Conservation (phyloP, 1,139 yeast genomes). For the Wickerhamiella pararugosa region DNA sequence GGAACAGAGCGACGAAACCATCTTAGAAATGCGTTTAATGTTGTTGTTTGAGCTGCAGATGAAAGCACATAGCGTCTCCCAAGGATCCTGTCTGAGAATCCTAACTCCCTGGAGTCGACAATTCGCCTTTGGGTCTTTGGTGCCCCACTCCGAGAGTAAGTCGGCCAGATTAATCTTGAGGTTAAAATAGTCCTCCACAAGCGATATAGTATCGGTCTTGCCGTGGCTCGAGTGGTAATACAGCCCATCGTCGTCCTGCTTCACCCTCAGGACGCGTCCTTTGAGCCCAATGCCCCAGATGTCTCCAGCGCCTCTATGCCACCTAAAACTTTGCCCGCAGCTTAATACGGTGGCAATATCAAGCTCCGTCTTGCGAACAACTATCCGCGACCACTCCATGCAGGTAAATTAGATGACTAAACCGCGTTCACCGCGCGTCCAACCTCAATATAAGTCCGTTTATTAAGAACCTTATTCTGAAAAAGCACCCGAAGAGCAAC, state of each 20-base stretch:
- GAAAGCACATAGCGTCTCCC: slow-evolving; percentile 85
- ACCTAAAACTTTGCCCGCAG: slow-evolving; percentile 58
- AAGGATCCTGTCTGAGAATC: slow-evolving; percentile 82
- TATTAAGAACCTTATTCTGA: too few species aligned
- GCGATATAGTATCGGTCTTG: slow-evolving; percentile 9
- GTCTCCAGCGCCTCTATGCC: slow-evolving; percentile 20
- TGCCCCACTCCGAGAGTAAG: slow-evolving; percentile 49
- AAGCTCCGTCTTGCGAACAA: not conserved
- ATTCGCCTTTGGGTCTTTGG: slow-evolving; percentile 17
- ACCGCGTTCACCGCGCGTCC: too few species aligned
- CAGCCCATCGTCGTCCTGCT: slow-evolving; percentile 22
- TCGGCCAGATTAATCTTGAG: slow-evolving; percentile 38
- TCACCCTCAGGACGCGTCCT: slow-evolving; percentile 24
- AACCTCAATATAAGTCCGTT: too few species aligned
- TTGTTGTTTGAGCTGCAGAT: slow-evolving; percentile 95
- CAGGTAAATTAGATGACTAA: too few species aligned
- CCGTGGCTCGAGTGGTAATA: slow-evolving; percentile 27
- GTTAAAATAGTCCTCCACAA: slow-evolving; percentile 57
- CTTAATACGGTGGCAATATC: slow-evolving; percentile 36
- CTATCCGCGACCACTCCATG: too few species aligned
- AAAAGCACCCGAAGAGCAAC: too few species aligned
- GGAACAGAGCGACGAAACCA: slow-evolving; percentile 70
- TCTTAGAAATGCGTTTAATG: slow-evolving; percentile 79
- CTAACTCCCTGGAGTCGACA: slow-evolving; percentile 53
- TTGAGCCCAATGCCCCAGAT: slow-evolving; percentile 25